Conservation (phyloP, 345 rosid species). For the Punica granatum region DNA sequence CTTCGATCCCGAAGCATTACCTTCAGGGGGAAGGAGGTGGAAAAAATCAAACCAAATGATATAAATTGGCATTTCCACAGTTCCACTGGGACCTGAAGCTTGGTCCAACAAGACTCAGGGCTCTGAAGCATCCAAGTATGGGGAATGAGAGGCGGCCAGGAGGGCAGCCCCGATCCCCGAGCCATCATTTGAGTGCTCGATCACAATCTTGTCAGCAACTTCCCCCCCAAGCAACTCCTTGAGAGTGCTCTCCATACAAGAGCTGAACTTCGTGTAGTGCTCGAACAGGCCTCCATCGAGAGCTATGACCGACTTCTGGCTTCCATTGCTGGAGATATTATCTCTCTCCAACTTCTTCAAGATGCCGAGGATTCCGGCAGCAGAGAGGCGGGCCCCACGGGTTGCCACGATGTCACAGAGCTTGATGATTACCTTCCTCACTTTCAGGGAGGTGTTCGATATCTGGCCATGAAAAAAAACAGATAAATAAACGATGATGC, state of each 20-base stretch:
- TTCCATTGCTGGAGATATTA: constrained; percentile 20
- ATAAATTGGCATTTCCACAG: not conserved
- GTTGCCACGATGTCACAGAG: constrained; percentile 57
- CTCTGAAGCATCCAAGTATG: constrained; percentile 33
- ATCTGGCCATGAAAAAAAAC: constrained; percentile 26
- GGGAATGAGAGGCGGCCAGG: constrained; percentile 74
- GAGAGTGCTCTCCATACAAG: constrained; percentile 43
- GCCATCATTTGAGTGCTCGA: constrained; percentile 60
- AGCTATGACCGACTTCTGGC: constrained; percentile 49
- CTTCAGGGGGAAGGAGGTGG: not conserved
- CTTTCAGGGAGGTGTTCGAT: constrained; percentile 47
- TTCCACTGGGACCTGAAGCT: not conserved
- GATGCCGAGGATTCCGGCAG: constrained; percentile 69
- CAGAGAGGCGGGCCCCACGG: constrained; percentile 69
- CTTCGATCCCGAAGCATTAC: too few relatives aligned
- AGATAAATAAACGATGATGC: not conserved
- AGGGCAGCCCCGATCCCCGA: constrained; percentile 88
- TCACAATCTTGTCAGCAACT: constrained; percentile 26
- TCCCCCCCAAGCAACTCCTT: constrained; percentile 50
- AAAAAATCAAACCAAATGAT: not conserved
- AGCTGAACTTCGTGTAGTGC: constrained; percentile 61
- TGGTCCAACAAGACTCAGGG: not conserved
- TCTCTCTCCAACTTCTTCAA: constrained; percentile 72
- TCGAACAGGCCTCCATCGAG: constrained; percentile 69
- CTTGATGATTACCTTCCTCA: constrained; percentile 46